Conservation (phyloP, 495 filamentous ascomycete species). For the Penicillium taxi region DNA sequence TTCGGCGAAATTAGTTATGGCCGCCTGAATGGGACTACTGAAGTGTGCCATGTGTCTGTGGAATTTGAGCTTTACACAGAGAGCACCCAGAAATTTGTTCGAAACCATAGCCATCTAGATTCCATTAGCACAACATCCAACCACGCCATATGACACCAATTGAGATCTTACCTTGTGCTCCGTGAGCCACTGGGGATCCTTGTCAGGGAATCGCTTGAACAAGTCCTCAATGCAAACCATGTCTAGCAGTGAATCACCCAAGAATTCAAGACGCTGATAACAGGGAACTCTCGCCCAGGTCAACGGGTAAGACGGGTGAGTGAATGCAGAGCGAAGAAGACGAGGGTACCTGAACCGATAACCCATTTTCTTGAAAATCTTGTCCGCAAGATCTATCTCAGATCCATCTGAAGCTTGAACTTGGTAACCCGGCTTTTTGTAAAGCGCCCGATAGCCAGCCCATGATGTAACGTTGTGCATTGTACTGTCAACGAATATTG, state of each 20-base stretch:
- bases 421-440: slow-evolving; percentile 68
- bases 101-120: slow-evolving; percentile 89
- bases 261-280: slow-evolving; percentile 90
- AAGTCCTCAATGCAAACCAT: slow-evolving; percentile 78
- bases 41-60: slow-evolving; percentile 65
- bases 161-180: slow-evolving; percentile 67
- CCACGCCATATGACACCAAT: too few relatives aligned
- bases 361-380: slow-evolving; percentile 57
- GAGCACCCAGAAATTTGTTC: slow-evolving; percentile 83
- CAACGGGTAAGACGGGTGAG: slow-evolving; percentile 72
- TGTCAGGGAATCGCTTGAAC: slow-evolving; percentile 64
- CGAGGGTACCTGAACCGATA: slow-evolving; percentile 78
- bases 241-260: slow-evolving; percentile 86
- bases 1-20: slow-evolving; percentile 61
- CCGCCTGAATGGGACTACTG: slow-evolving; percentile 47
- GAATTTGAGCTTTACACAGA: slow-evolving; percentile 69
- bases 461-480: slow-evolving; percentile 63
- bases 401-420: slow-evolving; percentile 35
- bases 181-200: slow-evolving; percentile 93
- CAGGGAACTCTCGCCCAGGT: slow-evolving; percentile 69
- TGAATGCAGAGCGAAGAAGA: slow-evolving; percentile 76
- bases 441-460: slow-evolving; percentile 63
- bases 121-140: too few relatives aligned
- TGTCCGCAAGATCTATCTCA: slow-evolving; percentile 56
- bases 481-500: slow-evolving; percentile 55